These are phyloP conservation scores for Vararia minispora DNA, from an alignment of 768 basidiomycete genomes.

Conservation along the genomic window DNA sequence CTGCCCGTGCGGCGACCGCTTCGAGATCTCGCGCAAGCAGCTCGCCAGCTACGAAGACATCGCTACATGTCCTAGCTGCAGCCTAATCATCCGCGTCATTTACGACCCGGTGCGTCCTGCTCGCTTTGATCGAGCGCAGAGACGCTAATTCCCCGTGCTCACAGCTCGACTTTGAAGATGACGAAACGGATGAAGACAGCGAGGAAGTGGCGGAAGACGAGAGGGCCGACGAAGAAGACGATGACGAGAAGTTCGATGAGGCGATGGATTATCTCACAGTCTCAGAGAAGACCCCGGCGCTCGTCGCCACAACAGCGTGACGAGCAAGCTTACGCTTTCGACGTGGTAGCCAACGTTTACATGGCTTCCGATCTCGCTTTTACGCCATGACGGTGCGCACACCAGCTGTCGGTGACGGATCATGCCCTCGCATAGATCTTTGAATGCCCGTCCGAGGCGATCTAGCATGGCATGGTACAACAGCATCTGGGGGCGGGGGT, in stretches of 20 bases:
- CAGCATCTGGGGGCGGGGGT: too few species aligned
- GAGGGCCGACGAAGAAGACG: constrained; percentile 12
- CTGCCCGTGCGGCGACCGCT: constrained; percentile 95
- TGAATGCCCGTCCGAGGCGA: too few species aligned
- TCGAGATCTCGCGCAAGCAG: constrained; percentile 85
- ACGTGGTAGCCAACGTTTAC: too few species aligned
- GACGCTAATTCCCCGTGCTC: background rate
- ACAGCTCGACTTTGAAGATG: constrained; percentile 80
- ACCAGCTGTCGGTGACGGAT: too few species aligned
- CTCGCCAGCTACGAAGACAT: constrained; percentile 86
- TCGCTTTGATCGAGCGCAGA: background rate
- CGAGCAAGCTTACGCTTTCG: too few species aligned
- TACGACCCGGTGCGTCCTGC: constrained; percentile 77
- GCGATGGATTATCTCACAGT: constrained; percentile 55
- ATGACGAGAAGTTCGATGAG: constrained; percentile 43
- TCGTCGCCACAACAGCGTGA: constrained; percentile 18
- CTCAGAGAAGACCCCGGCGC: constrained; percentile 21
- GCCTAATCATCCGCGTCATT: constrained; percentile 82
- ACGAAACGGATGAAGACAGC: constrained; percentile 34
- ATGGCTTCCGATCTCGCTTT: too few species aligned
- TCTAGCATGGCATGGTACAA: too few species aligned
- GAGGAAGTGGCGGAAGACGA: constrained; percentile 12
- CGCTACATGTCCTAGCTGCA: constrained; percentile 94
- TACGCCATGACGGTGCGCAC: too few species aligned
- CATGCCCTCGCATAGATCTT: too few species aligned